These are phyloP conservation scores for Cucurbita moschata DNA, from an alignment of 306 rosid genomes.

Conservation along the genomic window DNA sequence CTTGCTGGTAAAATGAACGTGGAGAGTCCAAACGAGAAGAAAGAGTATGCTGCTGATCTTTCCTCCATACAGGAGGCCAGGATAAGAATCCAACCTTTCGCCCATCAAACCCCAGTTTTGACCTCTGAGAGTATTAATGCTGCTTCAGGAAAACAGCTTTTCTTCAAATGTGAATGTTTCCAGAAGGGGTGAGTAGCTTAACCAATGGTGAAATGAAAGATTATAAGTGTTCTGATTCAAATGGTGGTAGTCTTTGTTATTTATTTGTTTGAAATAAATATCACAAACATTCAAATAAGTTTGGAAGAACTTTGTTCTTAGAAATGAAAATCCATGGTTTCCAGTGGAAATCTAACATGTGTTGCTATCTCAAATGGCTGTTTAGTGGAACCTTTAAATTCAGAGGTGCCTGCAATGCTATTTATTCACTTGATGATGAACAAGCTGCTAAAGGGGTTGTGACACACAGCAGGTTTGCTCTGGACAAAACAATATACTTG, in stretches of 20 bases:
- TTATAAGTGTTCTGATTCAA: neutral
- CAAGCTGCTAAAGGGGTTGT: slow-evolving; percentile 78
- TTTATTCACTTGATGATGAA: slow-evolving; percentile 53
- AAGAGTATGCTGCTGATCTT: slow-evolving; percentile 73
- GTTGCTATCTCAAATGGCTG: slow-evolving; percentile 5
- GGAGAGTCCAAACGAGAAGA: slow-evolving; percentile 25
- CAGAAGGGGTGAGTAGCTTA: slow-evolving; percentile 63
- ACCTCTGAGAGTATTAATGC: slow-evolving; percentile 50
- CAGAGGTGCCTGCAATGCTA: slow-evolving; percentile 92
- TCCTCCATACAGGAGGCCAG: slow-evolving; percentile 59
- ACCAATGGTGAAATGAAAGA: slow-evolving; percentile 9
- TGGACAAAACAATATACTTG: neutral
- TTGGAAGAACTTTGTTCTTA: neutral
- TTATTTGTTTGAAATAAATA: too few species aligned
- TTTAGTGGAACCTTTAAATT: slow-evolving; percentile 77
- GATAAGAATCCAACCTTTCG: slow-evolving; percentile 36
- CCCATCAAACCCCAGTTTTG: slow-evolving; percentile 56
- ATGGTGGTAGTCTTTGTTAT: neutral
- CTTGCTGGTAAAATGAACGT: slow-evolving; percentile 25
- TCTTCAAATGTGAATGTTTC: slow-evolving; percentile 78
- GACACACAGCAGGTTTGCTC: slow-evolving; percentile 84
- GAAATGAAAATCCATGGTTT: neutral
- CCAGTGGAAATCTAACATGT: neutral
- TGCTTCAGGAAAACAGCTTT: slow-evolving; percentile 51
- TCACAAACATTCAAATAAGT: neutral